Conservation (phyloP, 352 stramenopile species). For the Pythium aquatile region DNA sequence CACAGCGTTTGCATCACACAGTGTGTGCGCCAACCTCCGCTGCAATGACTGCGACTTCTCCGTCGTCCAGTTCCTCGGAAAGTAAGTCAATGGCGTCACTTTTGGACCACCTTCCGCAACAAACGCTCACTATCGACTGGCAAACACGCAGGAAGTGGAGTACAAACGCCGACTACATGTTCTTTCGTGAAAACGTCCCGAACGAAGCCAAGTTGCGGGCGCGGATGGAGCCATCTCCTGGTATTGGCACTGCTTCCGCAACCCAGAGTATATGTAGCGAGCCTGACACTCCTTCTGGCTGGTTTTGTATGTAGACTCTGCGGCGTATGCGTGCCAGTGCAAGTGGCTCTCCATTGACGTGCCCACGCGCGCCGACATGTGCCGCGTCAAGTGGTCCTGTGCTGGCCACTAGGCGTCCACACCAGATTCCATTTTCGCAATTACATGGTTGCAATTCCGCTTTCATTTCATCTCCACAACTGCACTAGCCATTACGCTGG, state of each 20-base stretch:
- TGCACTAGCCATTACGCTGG: not conserved
- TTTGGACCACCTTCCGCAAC: too few relatives aligned
- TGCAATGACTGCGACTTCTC: slow-evolving; percentile 86
- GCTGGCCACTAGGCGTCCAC: slow-evolving; percentile 13
- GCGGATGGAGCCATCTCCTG: slow-evolving; percentile 56
- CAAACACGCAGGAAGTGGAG: slow-evolving; percentile 54
- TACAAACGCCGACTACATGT: slow-evolving; percentile 77
- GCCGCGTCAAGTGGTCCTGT: slow-evolving; percentile 72
- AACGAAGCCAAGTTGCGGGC: slow-evolving; percentile 63
- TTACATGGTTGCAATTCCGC: too few relatives aligned
- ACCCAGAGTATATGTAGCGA: too few relatives aligned
- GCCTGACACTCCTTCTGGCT: too few relatives aligned
- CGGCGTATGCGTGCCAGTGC: slow-evolving; percentile 71
- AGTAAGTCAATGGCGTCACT: slow-evolving; percentile 33
- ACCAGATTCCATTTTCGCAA: too few relatives aligned
- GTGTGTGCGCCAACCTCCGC: slow-evolving; percentile 64
- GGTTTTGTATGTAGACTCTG: too few relatives aligned
- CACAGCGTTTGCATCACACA: slow-evolving; percentile 55
- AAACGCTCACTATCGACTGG: not conserved
- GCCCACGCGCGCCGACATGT: slow-evolving; percentile 45
- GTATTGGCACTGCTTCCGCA: slow-evolving; percentile 23
- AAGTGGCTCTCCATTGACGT: slow-evolving; percentile 49
- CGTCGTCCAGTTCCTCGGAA: slow-evolving; percentile 70
- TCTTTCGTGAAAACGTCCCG: slow-evolving; percentile 80
- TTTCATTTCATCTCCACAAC: not conserved